Conservation (phyloP, 371 early-diverging fungal species). For the Circinella minor region DNA sequence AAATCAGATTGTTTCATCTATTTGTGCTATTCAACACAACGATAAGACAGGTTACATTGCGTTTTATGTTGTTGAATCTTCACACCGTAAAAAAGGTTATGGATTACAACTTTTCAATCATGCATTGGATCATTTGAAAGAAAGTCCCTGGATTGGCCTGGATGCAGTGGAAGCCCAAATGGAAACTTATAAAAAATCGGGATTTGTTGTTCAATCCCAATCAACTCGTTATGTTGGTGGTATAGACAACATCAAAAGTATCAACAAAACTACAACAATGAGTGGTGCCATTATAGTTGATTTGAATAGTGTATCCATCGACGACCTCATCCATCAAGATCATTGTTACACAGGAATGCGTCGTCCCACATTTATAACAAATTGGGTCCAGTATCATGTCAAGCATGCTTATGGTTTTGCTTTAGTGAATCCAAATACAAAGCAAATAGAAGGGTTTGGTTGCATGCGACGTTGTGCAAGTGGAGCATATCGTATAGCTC, state of each 20-base stretch:
- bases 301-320: neutral
- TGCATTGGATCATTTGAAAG: neutral
- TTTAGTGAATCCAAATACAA: neutral
- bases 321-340: neutral
- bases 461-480: constrained; percentile 5
- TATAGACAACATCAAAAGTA: neutral
- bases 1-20: neutral
- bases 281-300: neutral
- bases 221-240: neutral
- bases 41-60: neutral
- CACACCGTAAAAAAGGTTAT: neutral
- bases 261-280: neutral
- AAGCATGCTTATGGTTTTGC: neutral
- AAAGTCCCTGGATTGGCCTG: neutral
- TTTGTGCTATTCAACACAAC: constrained; percentile 1
- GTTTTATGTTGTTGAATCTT: neutral
- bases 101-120: neutral
- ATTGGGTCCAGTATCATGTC: neutral
- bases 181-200: constrained; percentile 1
- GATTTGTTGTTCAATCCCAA: neutral
- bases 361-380: neutral
- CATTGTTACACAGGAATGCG: neutral
- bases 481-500: constrained; percentile 3
- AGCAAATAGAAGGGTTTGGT: neutral
- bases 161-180: neutral